Conservation (phyloP, 225 moss, liverwort and hornwort genomes). For the Pleurozium schreberi region DNA sequence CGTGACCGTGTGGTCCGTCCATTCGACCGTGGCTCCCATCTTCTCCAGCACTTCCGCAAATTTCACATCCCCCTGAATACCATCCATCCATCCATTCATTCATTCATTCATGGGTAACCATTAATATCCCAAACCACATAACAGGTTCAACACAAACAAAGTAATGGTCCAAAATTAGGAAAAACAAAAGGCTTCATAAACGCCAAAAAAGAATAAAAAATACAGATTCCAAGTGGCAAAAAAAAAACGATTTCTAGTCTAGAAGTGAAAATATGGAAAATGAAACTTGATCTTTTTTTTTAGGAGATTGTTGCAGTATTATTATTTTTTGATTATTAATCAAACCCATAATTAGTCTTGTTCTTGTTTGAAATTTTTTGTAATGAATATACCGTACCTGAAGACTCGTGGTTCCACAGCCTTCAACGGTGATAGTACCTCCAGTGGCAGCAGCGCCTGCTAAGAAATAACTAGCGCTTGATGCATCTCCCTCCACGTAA, state of each 20-base stretch:
- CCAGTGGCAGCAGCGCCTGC: slow-evolving; percentile 96
- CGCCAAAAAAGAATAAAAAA: no score
- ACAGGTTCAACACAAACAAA: no score
- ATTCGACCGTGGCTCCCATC: slow-evolving; percentile 6
- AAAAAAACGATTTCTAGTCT: neutral
- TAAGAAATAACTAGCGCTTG: slow-evolving; percentile 95
- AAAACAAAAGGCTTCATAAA: no score
- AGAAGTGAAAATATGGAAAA: neutral
- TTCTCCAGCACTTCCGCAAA: slow-evolving; percentile 22
- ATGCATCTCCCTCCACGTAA: slow-evolving; percentile 97
- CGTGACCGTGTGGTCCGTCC: slow-evolving; percentile 4
- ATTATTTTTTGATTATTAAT: no score
- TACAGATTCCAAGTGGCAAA: neutral
- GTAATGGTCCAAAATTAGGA: no score
- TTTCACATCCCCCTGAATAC: slow-evolving; percentile 97
- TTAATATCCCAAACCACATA: neutral
- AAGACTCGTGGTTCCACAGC: slow-evolving; percentile 86
- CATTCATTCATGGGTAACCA: neutral
- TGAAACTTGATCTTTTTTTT: neutral
- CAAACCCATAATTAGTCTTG: neutral
- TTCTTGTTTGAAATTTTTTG: neutral
- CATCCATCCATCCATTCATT: no score
- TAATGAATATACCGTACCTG: slow-evolving; percentile 55
- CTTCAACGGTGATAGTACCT: slow-evolving; percentile 81
- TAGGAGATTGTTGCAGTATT: no score